Conservation (phyloP, 768 basidiomycete species). For the Leccinum pellstonianum region DNA sequence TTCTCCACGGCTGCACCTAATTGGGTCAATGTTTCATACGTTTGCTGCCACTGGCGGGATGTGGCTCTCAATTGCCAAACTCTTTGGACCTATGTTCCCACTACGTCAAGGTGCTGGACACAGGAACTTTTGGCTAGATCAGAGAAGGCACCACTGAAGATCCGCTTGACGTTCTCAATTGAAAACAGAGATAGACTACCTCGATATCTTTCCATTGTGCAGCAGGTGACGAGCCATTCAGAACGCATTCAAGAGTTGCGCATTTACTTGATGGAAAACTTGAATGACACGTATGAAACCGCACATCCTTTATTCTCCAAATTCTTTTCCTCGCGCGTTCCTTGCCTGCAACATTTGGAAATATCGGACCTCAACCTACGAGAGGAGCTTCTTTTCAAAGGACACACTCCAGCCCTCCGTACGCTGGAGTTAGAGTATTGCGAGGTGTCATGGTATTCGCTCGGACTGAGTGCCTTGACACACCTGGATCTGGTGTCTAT, state of each 20-base stretch:
- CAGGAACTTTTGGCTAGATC: not conserved
- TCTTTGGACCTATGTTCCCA: not conserved
- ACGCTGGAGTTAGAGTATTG: not conserved
- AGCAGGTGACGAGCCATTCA: not conserved
- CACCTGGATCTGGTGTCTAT: constrained; percentile 33
- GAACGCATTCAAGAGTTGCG: not conserved
- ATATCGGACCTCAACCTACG: not conserved
- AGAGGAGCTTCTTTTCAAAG: not conserved
- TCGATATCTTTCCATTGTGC: not conserved
- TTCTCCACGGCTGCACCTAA: not conserved
- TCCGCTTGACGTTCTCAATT: not conserved
- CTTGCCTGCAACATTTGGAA: not conserved
- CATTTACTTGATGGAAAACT: too few relatives aligned
- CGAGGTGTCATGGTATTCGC: not conserved
- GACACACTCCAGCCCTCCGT: constrained; percentile 1
- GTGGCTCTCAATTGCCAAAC: not conserved
- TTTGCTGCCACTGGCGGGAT: not conserved
- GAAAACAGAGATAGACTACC: not conserved
- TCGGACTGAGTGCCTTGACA: constrained; percentile 27
- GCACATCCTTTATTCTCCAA: not conserved
- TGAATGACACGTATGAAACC: too few relatives aligned
- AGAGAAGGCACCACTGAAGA: not conserved
- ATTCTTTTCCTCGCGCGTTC: not conserved
- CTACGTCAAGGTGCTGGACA: not conserved
- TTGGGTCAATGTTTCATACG: not conserved